Evolutionary conservation across 129 eudicot species (phyloP).

Genomic region (Tagetes erecta): DNA sequence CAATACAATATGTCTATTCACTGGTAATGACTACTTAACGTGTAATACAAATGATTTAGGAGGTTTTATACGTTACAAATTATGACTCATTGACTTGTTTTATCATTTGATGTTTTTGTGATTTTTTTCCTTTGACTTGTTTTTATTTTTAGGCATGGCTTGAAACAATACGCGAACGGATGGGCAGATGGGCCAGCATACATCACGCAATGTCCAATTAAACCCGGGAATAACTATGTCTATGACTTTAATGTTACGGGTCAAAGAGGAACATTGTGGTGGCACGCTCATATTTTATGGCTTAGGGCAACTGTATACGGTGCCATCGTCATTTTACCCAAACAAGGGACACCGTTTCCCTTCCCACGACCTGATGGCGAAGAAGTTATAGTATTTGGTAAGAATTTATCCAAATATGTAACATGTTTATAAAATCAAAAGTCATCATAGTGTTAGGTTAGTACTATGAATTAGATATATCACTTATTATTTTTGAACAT

Average conservation of each 20-base stretch:
- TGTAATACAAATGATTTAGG: too few relatives aligned
- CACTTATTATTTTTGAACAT: too few relatives aligned
- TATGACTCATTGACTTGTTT: too few relatives aligned
- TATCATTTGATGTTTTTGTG: background rate
- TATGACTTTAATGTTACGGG: slow-evolving; percentile 11
- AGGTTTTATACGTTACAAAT: too few relatives aligned
- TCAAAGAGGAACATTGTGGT: slow-evolving; percentile 18
- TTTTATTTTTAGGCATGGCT: too few relatives aligned
- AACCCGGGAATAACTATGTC: background rate
- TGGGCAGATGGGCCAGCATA: slow-evolving; percentile 3
- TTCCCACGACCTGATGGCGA: slow-evolving; percentile 1
- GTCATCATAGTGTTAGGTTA: too few relatives aligned
- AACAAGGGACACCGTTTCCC: background rate
- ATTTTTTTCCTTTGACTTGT: too few relatives aligned
- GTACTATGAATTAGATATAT: too few relatives aligned
- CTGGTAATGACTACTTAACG: background rate
- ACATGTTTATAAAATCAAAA: too few relatives aligned
- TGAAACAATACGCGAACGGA: too few relatives aligned
- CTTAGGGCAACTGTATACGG: slow-evolving; percentile 12
- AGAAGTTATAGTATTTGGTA: slow-evolving; percentile 10
- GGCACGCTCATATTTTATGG: slow-evolving; percentile 18
- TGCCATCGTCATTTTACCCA: slow-evolving; percentile 1
- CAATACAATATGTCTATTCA: slow-evolving; percentile 3
- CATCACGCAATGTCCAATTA: slow-evolving; percentile 6
- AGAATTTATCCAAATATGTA: too few relatives aligned